Evolutionary conservation across 108 stramenopile genomes (phyloP), one percentile per base, ranked within the genome.

Genomic region (Stephanodiscus minutulus): DNA sequence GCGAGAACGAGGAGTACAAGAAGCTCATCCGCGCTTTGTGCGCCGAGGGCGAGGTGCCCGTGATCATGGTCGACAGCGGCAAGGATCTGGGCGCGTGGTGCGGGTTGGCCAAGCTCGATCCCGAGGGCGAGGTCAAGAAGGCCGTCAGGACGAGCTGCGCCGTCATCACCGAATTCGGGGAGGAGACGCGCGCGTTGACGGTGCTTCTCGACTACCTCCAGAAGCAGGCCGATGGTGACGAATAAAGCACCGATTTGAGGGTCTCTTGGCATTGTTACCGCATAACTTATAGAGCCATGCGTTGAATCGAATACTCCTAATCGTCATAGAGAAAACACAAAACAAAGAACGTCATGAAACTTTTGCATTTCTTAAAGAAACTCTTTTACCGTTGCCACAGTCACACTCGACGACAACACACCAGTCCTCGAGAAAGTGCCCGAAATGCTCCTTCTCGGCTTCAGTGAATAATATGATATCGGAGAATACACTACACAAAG

Each of bases 1-100:
- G 99, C 91, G 98, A 99, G 61, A 97, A 98, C 77, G 96, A 94
- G 48, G 97, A 97, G 81, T 99, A 98, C 96, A 96, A 93, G 79
- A 96, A 96, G 87, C 97, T 99, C 81, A 93, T 98, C 77, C 96
- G 95, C 72, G 99, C 98, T 39, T 90, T 99, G 13, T 98, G 99
- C 79, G 87, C 92, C 68, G 98, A 99, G 82, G 95, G 95, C 66
- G 95, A 95, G 73, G 98, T 99, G 44, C 91, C 91, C 69, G 93
- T 99, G 59, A 89, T 99, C 77, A 97, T 97, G 97, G 97, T 98
- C 31, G 96, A 98, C 70, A 57, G 75, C 44, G 96, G 98, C 52
- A 94, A 92, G 84, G 95, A 98, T 60, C 82, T 99, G 22, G 99
- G 98, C 66, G 96, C 97, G 73, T 97, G 93, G 96, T 96, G 95